Evolutionary conservation across 164 flowering plant species (phyloP).

Genomic region (grape (Vitis vinifera)): DNA sequence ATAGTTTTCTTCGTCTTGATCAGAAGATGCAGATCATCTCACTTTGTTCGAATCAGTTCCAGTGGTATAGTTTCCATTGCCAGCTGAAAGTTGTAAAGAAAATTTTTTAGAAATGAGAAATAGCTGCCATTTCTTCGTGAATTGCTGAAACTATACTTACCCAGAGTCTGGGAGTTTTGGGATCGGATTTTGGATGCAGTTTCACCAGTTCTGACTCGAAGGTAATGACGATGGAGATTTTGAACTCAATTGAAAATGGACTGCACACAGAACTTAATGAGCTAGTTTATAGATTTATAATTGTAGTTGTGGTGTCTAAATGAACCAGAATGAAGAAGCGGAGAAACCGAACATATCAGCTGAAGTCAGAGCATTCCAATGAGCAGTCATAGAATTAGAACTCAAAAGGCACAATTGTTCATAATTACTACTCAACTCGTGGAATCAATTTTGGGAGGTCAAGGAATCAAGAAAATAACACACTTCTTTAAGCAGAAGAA

Average conservation of each 20-base stretch:
- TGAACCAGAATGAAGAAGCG: too few species aligned
- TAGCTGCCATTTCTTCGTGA: neutral
- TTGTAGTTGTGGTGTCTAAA: neutral
- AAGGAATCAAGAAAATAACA: too few species aligned
- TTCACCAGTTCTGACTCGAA: slow-evolving; percentile 73
- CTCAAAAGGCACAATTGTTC: too few species aligned
- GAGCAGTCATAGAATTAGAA: too few species aligned
- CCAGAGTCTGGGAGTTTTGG: slow-evolving; percentile 76
- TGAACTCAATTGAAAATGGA: slow-evolving; percentile 85
- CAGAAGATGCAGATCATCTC: slow-evolving; percentile 5
- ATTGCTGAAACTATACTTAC: slow-evolving; percentile 39
- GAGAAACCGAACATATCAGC: too few species aligned
- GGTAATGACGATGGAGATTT: slow-evolving; percentile 60
- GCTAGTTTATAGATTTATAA: neutral
- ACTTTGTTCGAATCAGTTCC: slow-evolving; percentile 54
- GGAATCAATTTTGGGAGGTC: too few species aligned
- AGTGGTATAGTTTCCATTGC: slow-evolving; percentile 83
- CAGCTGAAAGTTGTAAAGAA: slow-evolving; percentile 39
- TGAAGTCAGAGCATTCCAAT: too few species aligned
- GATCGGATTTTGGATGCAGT: slow-evolving; percentile 65
- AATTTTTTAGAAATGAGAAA: neutral
- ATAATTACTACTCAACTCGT: too few species aligned
- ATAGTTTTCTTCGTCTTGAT: neutral
- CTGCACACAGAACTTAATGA: slow-evolving; percentile 36
- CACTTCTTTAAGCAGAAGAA: too few species aligned